Base-by-base conservation (phyloP, 306 rosid genomes). In the Vigna trinervia region DNA sequence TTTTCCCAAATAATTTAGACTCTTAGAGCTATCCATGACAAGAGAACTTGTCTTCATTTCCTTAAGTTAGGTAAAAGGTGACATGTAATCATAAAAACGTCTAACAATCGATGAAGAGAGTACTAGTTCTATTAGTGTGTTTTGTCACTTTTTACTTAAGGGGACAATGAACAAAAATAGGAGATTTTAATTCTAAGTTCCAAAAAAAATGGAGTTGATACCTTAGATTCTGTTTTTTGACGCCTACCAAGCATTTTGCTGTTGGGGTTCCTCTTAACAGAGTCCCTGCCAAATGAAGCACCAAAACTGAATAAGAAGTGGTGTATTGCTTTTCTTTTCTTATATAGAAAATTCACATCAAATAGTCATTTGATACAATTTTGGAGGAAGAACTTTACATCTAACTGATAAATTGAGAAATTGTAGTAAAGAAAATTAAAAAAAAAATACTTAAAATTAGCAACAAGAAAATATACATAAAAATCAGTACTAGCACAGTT, bases 231-330 rank as follows among this genome's bases (percentile, higher is more conserved):
- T 2, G 62, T 83, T 81, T 84, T 82, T 72, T 88, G 86, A 63
- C 97, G 93, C 68, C 84, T 80, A 34, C 98, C 98, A 45, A 94
- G 87, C 96, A 94, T 85, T 58, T 77, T 93, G 57, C 68, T 76
- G 69, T 65, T 77, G 20, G 94, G 97, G 77, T 73, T 84, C 82
- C 85, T 94, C 88, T 89, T 82, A 67, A 66, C 95, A n/a, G 98
- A 90, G 75, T 81, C 90, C 58, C 96, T 94, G 84, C 76, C 8
- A 80, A 64, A 34, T 30, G 69, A 78, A 77, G 8, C 79, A 82
- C 46, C 70, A 73, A 61, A 81, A 79, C 20, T 69, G 4, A 36
- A 46, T 54, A 3, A 81, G 65, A 57, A 74, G 2, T 53, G 52
- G 10, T 13, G 8, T 56, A 39, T 30, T 0, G 5, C 32, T 61